Conservation (phyloP, 345 rosid genomes). For the Pelargonium nanum region DNA sequence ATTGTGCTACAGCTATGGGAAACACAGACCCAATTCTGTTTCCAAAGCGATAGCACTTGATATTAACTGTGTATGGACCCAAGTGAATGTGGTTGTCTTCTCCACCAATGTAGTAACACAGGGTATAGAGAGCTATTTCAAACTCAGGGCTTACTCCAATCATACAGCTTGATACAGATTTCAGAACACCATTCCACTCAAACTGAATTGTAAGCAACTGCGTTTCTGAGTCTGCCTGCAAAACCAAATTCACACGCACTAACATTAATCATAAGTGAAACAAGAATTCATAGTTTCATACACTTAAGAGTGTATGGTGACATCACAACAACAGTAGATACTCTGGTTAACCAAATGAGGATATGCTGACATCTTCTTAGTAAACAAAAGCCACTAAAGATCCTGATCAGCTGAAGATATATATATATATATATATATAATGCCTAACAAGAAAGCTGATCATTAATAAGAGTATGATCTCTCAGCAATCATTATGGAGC, state of each 20-base stretch:
- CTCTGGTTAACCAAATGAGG: too few species aligned
- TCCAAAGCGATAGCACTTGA: conserved; percentile 78
- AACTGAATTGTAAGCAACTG: conserved; percentile 80
- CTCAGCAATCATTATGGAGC: too few species aligned
- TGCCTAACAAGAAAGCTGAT: too few species aligned
- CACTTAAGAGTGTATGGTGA: too few species aligned
- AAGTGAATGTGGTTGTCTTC: conserved; percentile 70
- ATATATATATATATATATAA: too few species aligned
- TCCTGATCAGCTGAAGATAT: too few species aligned
- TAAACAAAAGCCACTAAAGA: too few species aligned
- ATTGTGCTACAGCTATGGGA: conserved; percentile 59
- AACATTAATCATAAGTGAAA: too few species aligned
- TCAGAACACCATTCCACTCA: conserved; percentile 83
- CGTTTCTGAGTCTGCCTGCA: conserved; percentile 73
- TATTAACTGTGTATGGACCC: conserved; percentile 78
- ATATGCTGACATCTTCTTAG: too few species aligned
- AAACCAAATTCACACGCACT: not conserved
- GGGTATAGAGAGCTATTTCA: conserved; percentile 73
- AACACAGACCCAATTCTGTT: conserved; percentile 66
- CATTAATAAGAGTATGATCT: too few species aligned
- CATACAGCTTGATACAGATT: conserved; percentile 73
- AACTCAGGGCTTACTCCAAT: conserved; percentile 88
- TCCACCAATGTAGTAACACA: conserved; percentile 66
- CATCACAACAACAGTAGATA: too few species aligned
- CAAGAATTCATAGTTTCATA: too few species aligned